Conservation (phyloP, 202 grass and related monocot genomes). For the Panicum hallii region DNA sequence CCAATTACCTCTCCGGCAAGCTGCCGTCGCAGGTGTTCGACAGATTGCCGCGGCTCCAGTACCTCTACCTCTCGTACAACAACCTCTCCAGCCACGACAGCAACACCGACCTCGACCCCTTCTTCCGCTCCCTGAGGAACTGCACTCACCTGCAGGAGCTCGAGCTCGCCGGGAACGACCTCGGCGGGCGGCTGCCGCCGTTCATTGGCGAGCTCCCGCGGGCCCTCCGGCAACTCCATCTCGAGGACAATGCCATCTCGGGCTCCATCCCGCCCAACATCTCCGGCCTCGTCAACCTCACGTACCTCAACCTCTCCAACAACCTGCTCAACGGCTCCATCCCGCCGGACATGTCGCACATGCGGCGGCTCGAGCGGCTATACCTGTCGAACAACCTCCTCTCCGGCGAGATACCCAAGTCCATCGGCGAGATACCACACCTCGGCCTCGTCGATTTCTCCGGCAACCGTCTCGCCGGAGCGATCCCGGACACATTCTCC, state of each 20-base stretch:
- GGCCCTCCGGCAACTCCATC: conserved; percentile 55
- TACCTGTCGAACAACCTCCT: conserved; percentile 66
- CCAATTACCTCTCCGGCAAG: conserved; percentile 62
- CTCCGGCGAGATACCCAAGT: conserved; percentile 52
- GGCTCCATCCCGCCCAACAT: conserved; percentile 62
- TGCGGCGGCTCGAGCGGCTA: conserved; percentile 55
- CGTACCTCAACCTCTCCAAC: conserved; percentile 63
- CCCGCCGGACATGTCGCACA: conserved; percentile 51
- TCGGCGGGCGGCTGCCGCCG: conserved; percentile 53
- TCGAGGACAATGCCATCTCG: conserved; percentile 61
- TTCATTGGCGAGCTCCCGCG: conserved; percentile 36
- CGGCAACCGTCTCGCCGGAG: conserved; percentile 48
- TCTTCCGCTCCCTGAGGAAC: conserved; percentile 59
- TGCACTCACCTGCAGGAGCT: conserved; percentile 68
- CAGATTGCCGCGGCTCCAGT: conserved; percentile 52
- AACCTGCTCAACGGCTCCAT: conserved; percentile 64
- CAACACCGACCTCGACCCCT: conserved; percentile 63
- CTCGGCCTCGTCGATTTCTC: conserved; percentile 73
- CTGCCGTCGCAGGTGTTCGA: conserved; percentile 58
- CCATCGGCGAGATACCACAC: conserved; percentile 43
- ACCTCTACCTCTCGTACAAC: conserved; percentile 72
- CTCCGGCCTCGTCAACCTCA: conserved; percentile 64
- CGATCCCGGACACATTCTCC: conserved; percentile 65
- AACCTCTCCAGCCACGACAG: conserved; percentile 62
- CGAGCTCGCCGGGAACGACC: conserved; percentile 63